A percentile compares a stretch with the other conserved stretches of the same genome.
Evolutionary conservation across 2,329 filamentous ascomycete genomes (phyloP).

Genomic region (Botryosphaeria dothidea): DNA sequence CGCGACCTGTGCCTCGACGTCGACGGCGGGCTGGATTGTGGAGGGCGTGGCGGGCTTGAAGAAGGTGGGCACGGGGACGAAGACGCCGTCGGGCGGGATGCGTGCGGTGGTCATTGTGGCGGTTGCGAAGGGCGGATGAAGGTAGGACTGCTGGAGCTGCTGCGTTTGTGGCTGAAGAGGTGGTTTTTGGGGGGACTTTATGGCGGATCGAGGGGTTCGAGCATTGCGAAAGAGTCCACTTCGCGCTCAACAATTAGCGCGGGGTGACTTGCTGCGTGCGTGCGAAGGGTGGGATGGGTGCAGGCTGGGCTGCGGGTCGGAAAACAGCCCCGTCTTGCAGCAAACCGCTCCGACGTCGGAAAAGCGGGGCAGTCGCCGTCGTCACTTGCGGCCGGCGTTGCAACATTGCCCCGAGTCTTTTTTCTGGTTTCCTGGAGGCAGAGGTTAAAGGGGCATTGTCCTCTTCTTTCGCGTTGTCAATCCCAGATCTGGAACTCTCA

Average conservation of each 20-base stretch:
- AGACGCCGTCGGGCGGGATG: slow-evolving; percentile 20
- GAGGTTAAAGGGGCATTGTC: neutral
- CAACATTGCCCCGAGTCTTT: neutral
- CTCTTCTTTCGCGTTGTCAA: neutral
- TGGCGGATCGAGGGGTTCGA: neutral
- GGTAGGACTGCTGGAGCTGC: neutral
- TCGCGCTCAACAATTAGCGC: neutral
- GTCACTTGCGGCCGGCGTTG: neutral
- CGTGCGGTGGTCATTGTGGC: neutral
- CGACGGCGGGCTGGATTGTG: slow-evolving; percentile 43
- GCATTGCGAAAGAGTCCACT: neutral
- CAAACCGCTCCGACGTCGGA: slow-evolving; percentile 3
- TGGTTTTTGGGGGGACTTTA: neutral
- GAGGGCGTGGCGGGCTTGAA: slow-evolving; percentile 46
- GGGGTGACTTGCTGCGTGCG: neutral
- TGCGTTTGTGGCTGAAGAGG: neutral
- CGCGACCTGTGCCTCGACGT: slow-evolving; percentile 54
- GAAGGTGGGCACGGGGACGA: slow-evolving; percentile 54
- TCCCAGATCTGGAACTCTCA: neutral
- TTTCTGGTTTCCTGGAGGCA: neutral
- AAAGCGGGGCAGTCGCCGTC: neutral
- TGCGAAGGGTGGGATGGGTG: neutral
- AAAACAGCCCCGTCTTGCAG: neutral
- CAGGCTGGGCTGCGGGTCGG: neutral
- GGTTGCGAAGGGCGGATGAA: too few relatives aligned